Base-by-base conservation (phyloP, 768 basidiomycete species). In the Russula ochroleuca region DNA sequence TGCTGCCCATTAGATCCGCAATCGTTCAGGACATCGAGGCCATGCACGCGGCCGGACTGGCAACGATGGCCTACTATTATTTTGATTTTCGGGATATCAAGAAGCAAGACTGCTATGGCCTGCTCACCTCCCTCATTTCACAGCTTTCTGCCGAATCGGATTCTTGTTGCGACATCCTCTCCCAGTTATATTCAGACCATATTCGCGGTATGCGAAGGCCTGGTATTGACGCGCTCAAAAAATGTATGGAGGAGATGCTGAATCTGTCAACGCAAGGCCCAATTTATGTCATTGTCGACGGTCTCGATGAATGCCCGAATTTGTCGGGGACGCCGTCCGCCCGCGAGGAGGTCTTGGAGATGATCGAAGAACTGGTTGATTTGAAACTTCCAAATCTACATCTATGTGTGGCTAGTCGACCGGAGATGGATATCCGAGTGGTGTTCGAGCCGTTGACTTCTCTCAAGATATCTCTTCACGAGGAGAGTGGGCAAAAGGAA, bases 1-100 rank as follows among this genome's bases (percentile, higher is more conserved):
- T 21, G 15, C 3, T 1, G 0, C 49, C 28, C 0, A 14, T 10
- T 21, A 62, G 61, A 15, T 62, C 61, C 0, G 54, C 54, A 3
- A 55, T 62, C n/a, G 50, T 62, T 15, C 17, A 62, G 5, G 55
- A 62, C 4, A 13, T 62, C 25, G 31, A 33, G 3, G 2, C 7
- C 28, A 35, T 43, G 35, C 54, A n/a, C 5, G 21, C 19, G 9
- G 48, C 47, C 3, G 60, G 60, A 40, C 9, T 61, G 25, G 60
- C 60, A 2, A 37, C 43, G 4, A 45, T 54, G 52, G 61, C 37
- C 1, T 62, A 62, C n/a, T 62, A 56, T 45, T 62, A 62, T 4
- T 62, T 52, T 8, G 61, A 62, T 37, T 62, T 62, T 47, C n/a
- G 61, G 17, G 61, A 62, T 23, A n/a, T 15, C 33, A 19, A 38